Conservation (phyloP, 2,329 filamentous ascomycete genomes). For the Penicillium sp. region DNA sequence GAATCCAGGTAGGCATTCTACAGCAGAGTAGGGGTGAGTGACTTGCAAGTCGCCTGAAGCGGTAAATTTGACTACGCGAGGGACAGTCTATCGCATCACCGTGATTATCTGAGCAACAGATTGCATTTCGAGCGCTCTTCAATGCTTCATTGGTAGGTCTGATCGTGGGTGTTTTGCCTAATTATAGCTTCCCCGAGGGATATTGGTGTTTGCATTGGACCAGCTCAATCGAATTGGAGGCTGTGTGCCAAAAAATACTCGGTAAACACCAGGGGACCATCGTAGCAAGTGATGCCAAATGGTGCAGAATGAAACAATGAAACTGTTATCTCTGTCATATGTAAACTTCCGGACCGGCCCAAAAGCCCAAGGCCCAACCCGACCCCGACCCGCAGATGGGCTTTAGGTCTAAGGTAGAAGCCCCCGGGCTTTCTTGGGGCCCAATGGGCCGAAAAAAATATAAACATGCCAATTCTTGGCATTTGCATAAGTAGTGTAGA, state of each 20-base stretch:
- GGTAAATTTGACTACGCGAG: not conserved
- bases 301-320: not conserved
- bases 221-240: not conserved
- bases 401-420: too few species aligned
- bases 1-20: not conserved
- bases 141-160: not conserved
- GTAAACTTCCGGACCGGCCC: not conserved
- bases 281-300: too few species aligned
- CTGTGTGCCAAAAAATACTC: not conserved
- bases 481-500: not conserved
- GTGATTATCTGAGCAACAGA: not conserved
- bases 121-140: not conserved
- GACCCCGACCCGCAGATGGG: not conserved
- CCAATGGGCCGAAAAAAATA: not conserved
- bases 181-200: not conserved
- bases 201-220: not conserved
- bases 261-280: not conserved
- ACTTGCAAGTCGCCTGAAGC: not conserved
- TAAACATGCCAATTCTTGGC: not conserved
- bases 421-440: not conserved
- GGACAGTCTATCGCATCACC: not conserved
- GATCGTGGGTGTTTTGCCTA: not conserved
- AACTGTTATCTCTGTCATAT: conserved; percentile 1
- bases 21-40: not conserved
- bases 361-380: not conserved